Evolutionary conservation across 495 filamentous ascomycete species (phyloP).

Genomic region (Aspergillus cavernicola): DNA sequence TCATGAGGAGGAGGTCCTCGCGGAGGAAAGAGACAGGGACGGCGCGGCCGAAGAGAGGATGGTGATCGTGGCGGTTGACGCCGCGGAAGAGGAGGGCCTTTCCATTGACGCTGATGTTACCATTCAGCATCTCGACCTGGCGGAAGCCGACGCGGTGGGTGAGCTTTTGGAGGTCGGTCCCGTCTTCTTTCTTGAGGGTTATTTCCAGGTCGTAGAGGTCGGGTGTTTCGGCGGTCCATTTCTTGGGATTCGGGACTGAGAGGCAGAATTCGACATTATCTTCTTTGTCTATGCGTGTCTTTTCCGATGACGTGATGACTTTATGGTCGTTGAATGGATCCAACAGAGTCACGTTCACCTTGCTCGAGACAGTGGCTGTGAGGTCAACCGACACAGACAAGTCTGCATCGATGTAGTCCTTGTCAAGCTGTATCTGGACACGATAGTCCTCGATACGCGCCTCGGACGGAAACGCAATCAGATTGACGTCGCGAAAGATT

Average conservation of each 20-base stretch:
- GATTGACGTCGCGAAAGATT: constrained; percentile 65
- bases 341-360: constrained; percentile 32
- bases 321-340: constrained; percentile 15
- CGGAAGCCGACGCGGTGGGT: constrained; percentile 57
- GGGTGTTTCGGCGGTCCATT: constrained; percentile 68
- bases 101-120: constrained; percentile 57
- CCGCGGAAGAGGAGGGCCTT: constrained; percentile 53
- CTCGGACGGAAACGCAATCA: constrained; percentile 50
- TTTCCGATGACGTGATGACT: background rate
- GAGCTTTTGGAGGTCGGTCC: constrained; percentile 34
- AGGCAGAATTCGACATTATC: constrained; percentile 30
- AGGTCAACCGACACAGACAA: constrained; percentile 45
- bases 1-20: constrained; percentile 61
- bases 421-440: constrained; percentile 52
- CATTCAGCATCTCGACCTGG: constrained; percentile 53
- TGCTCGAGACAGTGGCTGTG: constrained; percentile 18
- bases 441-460: constrained; percentile 57
- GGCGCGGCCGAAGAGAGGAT: constrained; percentile 54
- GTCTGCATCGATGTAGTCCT: constrained; percentile 49
- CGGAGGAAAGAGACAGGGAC: constrained; percentile 55
- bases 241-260: constrained; percentile 41
- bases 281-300: background rate
- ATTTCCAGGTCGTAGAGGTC: constrained; percentile 52
- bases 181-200: constrained; percentile 15
- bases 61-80: constrained; percentile 63